A percentile compares a stretch with the other conserved stretches of the same genome.
These are phyloP conservation scores for Pythium sukuiense DNA, from an alignment of 352 stramenopile genomes.

Conservation along the genomic window DNA sequence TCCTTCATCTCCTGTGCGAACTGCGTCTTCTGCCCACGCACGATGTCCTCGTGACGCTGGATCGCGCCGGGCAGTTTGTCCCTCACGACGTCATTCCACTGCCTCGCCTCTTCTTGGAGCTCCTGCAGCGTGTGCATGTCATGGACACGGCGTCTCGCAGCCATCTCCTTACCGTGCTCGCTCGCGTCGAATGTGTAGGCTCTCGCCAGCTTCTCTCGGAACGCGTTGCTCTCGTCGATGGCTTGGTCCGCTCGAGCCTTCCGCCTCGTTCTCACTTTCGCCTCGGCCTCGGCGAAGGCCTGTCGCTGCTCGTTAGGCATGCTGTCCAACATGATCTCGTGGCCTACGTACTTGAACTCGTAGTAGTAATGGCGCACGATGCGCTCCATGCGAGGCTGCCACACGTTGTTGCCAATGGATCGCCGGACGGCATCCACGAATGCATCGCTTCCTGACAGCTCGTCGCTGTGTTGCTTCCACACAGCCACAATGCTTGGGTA, in stretches of 20 bases:
- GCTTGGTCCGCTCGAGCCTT: slow-evolving; percentile 34
- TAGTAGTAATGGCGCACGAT: slow-evolving; percentile 68
- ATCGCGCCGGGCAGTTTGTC: slow-evolving; percentile 11
- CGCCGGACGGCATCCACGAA: slow-evolving; percentile 46
- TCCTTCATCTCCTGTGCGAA: slow-evolving; percentile 29
- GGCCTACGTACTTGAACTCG: slow-evolving; percentile 69
- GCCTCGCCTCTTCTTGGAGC: slow-evolving; percentile 23
- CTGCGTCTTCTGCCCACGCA: slow-evolving; percentile 8
- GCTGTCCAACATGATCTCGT: slow-evolving; percentile 42
- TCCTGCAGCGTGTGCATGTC: slow-evolving; percentile 20
- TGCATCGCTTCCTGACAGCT: slow-evolving; percentile 28
- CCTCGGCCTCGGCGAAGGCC: slow-evolving; percentile 21
- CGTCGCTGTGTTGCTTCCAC: slow-evolving; percentile 36
- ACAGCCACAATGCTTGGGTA: slow-evolving; percentile 54
- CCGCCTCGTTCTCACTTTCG: slow-evolving; percentile 27
- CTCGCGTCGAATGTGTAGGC: slow-evolving; percentile 30
- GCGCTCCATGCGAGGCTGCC: slow-evolving; percentile 54
- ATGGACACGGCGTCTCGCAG: slow-evolving; percentile 13
- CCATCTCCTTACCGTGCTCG: not conserved
- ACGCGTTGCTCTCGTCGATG: slow-evolving; percentile 39
- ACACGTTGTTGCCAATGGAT: slow-evolving; percentile 34
- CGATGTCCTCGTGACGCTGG: slow-evolving; percentile 2
- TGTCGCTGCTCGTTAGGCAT: slow-evolving; percentile 11
- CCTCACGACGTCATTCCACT: slow-evolving; percentile 32
- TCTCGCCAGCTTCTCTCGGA: slow-evolving; percentile 31